A percentile compares a stretch with the other conserved stretches of the same genome.
phyloP scores from a whole-genome alignment of 1,284 basidiomycete species.

The Stereum hirsutum region DNA sequence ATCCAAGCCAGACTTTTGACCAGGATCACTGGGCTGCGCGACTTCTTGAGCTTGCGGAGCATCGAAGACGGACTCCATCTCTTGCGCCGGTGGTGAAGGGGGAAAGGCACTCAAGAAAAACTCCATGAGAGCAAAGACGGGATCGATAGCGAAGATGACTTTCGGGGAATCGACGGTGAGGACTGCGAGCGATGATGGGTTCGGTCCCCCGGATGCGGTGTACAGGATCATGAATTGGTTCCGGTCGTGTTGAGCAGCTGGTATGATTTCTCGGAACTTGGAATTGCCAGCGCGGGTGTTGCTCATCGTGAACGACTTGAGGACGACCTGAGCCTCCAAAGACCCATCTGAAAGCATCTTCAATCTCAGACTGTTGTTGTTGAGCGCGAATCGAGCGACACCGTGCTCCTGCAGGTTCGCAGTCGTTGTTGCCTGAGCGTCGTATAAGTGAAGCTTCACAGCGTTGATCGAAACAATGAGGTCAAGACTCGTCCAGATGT shows the following conservation, averaged over 20 bases:
- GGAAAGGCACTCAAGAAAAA: conserved; percentile 73
- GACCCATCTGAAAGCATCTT: conserved; percentile 83
- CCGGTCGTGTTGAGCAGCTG: conserved; percentile 80
- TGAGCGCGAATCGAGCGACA: conserved; percentile 82
- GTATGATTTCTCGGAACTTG: conserved; percentile 93
- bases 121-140: conserved; percentile 79
- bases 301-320: conserved; percentile 87
- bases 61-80: conserved; percentile 15
- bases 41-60: conserved; percentile 12
- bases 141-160: conserved; percentile 91
- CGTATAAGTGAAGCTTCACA: conserved; percentile 92
- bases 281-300: conserved; percentile 81
- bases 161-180: conserved; percentile 91
- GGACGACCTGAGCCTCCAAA: conserved; percentile 78
- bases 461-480: conserved; percentile 68
- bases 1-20: conserved; percentile 26
- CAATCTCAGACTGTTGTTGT: conserved; percentile 70
- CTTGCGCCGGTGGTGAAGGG: conserved; percentile 12
- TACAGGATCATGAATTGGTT: conserved; percentile 96
- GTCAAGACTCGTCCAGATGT: conserved; percentile 63
- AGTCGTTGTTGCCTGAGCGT: conserved; percentile 51
- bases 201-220: conserved; percentile 57
- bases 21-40: conserved; percentile 12
- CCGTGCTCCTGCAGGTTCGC: conserved; percentile 68
- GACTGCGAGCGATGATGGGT: conserved; percentile 63